These are phyloP conservation scores for Kurtzmaniella quercitrusa DNA, from an alignment of 1,139 yeast species.

Conservation along the genomic window DNA sequence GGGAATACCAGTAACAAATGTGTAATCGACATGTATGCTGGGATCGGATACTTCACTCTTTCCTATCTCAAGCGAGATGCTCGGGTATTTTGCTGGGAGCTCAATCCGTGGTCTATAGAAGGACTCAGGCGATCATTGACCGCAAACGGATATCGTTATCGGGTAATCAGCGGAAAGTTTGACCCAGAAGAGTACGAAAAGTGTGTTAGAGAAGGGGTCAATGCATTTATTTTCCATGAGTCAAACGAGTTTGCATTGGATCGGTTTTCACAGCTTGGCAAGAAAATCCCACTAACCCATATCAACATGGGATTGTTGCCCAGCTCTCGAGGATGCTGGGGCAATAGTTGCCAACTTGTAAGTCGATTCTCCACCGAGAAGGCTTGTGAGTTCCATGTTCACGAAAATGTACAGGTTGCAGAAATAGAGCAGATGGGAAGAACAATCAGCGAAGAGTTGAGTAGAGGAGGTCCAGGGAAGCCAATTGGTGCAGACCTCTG, in stretches of 20 bases:
- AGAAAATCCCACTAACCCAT: conserved; percentile 42
- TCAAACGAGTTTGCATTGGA: conserved; percentile 48
- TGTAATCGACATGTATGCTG: conserved; percentile 72
- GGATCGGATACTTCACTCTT: conserved; percentile 81
- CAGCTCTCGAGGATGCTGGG: conserved; percentile 35
- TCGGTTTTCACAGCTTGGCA: conserved; percentile 32
- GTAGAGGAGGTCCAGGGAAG: neutral
- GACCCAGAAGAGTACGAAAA: conserved; percentile 11
- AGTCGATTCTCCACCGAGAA: conserved; percentile 3
- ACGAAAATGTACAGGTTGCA: conserved; percentile 61
- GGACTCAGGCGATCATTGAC: conserved; percentile 59
- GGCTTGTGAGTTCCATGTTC: conserved; percentile 49
- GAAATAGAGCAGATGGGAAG: conserved; percentile 35
- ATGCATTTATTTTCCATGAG: conserved; percentile 51
- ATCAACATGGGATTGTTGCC: conserved; percentile 79
- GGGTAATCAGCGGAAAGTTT: conserved; percentile 27
- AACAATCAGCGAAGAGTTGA: conserved; percentile 11
- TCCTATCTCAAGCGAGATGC: conserved; percentile 61
- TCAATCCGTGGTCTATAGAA: conserved; percentile 80
- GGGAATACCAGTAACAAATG: conserved; percentile 19
- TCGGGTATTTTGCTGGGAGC: conserved; percentile 68
- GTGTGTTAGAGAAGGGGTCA: conserved; percentile 13
- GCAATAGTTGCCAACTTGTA: conserved; percentile 10
- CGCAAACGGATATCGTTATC: conserved; percentile 38
- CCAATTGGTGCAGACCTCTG: conserved; percentile 10